Base-by-base conservation (phyloP, 139 green algal species). In the Spirogloea muscicola region DNA sequence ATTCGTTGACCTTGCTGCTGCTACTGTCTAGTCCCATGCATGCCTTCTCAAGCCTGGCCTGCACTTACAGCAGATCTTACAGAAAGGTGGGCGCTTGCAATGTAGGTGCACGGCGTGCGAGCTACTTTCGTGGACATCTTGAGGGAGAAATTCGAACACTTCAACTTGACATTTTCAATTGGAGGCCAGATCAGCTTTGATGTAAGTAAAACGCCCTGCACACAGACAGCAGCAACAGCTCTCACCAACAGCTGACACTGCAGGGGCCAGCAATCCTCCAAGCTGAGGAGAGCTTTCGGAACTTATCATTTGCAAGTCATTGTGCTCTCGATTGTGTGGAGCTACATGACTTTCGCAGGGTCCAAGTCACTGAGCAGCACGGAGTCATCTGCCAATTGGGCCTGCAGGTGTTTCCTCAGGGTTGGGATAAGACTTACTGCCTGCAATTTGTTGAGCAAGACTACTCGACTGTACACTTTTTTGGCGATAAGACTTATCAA, bases 361-460 rank as follows among this genome's bases (percentile, higher is more conserved):
- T n/a, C n/a, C n/a, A n/a, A n/a, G n/a, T n/a, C n/a, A n/a, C n/a
- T n/a, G n/a, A n/a, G n/a, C n/a, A n/a, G n/a, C n/a, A n/a, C n/a
- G n/a, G n/a, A n/a, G n/a, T n/a, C n/a, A n/a, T n/a, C n/a, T n/a
- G n/a, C n/a, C n/a, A n/a, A n/a, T n/a, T 52, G n/a, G n/a, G n/a
- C n/a, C n/a, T n/a, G 33, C 74, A 81, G 74, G 74, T 84, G 7
- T 88, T 85, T 6, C 75, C 72, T 42, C 75, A 89, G 76, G 94
- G 94, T 10, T 99, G 95, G 95, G 95, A 99, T 88, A 99, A 99
- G 87, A 99, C 95, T 0, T 99, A 96, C 87, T 98, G 93, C 86
- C 78, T 99, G 68, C 91, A 87, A 43, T 98, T 94, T 79, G 83
- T 99, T 6, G 82, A 92, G 55, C 68, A 88, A 3, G 76, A 86